These are phyloP conservation scores for Aquilaria malaccensis DNA, from an alignment of 345 rosid genomes.

Conservation along the genomic window DNA sequence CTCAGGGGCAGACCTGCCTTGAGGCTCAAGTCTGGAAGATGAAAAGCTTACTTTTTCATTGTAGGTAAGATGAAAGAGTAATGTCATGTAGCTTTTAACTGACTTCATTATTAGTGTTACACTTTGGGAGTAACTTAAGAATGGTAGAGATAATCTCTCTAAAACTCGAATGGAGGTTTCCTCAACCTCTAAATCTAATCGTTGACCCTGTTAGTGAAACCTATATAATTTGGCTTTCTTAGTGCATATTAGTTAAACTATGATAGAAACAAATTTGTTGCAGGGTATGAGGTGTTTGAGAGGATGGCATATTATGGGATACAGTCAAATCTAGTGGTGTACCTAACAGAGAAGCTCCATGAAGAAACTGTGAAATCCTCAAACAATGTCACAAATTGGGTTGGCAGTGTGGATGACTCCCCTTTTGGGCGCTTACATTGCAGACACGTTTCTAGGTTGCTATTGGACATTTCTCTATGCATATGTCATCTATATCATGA, in stretches of 20 bases:
- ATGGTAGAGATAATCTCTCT: no score
- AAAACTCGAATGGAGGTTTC: no score
- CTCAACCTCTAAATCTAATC: no score
- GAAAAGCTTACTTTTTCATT: slow-evolving; percentile 59
- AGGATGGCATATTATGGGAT: slow-evolving; percentile 69
- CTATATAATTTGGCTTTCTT: no score
- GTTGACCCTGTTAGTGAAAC: no score
- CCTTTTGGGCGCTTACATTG: slow-evolving; percentile 47
- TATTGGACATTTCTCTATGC: slow-evolving; percentile 47
- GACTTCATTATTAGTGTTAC: no score
- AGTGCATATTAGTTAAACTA: no score
- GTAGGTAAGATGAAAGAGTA: slow-evolving; percentile 24
- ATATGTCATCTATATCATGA: slow-evolving; percentile 37
- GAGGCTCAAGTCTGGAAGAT: slow-evolving; percentile 46
- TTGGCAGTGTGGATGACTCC: slow-evolving; percentile 62
- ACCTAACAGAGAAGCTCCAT: slow-evolving; percentile 34
- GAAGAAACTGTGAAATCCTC: slow-evolving; percentile 59
- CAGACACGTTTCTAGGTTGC: slow-evolving; percentile 58
- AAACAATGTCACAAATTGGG: slow-evolving; percentile 62
- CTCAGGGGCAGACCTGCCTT: slow-evolving; percentile 42
- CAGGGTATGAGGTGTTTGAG: slow-evolving; percentile 64
- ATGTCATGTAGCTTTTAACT: no score
- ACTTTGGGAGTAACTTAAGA: no score
- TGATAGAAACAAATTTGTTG: neutral
- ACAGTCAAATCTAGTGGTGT: slow-evolving; percentile 50